A percentile compares a stretch with the other conserved stretches of the same genome.
phyloP scores from a whole-genome alignment of 495 filamentous ascomycete species.

The Gamarada debralockiae region DNA sequence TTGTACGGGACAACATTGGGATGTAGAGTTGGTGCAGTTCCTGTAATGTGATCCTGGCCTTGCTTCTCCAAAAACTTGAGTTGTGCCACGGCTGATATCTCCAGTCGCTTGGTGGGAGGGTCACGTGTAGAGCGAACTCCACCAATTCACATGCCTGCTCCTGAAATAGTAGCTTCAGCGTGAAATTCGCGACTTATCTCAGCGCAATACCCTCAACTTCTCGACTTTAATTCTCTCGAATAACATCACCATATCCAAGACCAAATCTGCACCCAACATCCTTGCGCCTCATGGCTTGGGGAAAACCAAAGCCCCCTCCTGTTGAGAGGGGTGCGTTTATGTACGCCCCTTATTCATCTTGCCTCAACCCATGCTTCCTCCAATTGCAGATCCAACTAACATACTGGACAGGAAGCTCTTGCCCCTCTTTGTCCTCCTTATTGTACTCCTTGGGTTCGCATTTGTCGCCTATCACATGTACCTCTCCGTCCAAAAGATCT shows the following conservation, averaged over 20 bases:
- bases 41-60: no score
- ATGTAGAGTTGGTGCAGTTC: no score
- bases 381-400: not conserved
- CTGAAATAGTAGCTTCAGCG: no score
- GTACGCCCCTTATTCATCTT: not conserved
- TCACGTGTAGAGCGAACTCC: no score
- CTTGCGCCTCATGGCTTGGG: constrained; percentile 25
- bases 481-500: constrained; percentile 63
- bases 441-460: constrained; percentile 55
- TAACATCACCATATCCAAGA: not conserved
- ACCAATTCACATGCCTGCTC: no score
- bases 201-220: not conserved
- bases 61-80: no score
- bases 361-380: not conserved
- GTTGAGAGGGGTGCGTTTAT: not conserved
- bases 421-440: constrained; percentile 70
- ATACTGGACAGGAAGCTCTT: constrained; percentile 50
- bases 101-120: no score
- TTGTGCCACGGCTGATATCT: no score
- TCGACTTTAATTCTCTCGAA: not conserved
- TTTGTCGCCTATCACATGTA: constrained; percentile 74
- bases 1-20: constrained; percentile 1
- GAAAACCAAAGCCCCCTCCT: constrained; percentile 19
- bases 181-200: not conserved
- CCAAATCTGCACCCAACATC: not conserved